phyloP scores from a whole-genome alignment of 306 rosid species.

The Alnus rubra region DNA sequence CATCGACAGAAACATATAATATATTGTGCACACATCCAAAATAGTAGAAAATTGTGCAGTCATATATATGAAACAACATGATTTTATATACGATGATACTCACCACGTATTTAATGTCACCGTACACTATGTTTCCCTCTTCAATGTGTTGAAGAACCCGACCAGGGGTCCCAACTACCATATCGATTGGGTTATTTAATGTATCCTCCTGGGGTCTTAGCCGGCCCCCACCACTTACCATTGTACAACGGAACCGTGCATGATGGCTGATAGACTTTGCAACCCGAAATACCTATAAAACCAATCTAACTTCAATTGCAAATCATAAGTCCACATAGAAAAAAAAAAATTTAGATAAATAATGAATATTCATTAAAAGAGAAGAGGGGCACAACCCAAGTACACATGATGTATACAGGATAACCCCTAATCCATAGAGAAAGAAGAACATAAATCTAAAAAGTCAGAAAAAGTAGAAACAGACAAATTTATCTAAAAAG shows the following conservation, averaged over 20 bases:
- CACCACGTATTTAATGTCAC: slow-evolving; percentile 91
- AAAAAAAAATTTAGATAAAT: neutral
- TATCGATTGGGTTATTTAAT: slow-evolving; percentile 71
- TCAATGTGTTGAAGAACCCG: slow-evolving; percentile 93
- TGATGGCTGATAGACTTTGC: slow-evolving; percentile 90
- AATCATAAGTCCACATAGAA: slow-evolving; percentile 7
- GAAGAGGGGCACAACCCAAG: too few species aligned
- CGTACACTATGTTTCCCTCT: slow-evolving; percentile 90
- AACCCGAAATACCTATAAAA: slow-evolving; percentile 80
- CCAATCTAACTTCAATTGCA: slow-evolving; percentile 31
- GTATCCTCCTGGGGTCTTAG: slow-evolving; percentile 91
- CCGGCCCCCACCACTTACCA: slow-evolving; percentile 97
- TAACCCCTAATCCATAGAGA: too few species aligned
- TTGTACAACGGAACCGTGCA: slow-evolving; percentile 82
- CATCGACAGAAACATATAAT: neutral
- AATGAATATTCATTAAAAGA: too few species aligned
- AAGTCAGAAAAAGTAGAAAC: too few species aligned
- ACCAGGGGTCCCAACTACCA: slow-evolving; percentile 97
- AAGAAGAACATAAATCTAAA: too few species aligned
- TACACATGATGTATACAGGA: too few species aligned
- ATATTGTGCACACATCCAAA: slow-evolving; percentile 5
- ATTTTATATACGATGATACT: slow-evolving; percentile 17
- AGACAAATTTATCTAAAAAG: neutral
- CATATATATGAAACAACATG: neutral
- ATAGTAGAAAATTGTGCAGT: neutral